Conservation (phyloP, 1,139 yeast genomes). For the Suhomyces coccinellae region DNA sequence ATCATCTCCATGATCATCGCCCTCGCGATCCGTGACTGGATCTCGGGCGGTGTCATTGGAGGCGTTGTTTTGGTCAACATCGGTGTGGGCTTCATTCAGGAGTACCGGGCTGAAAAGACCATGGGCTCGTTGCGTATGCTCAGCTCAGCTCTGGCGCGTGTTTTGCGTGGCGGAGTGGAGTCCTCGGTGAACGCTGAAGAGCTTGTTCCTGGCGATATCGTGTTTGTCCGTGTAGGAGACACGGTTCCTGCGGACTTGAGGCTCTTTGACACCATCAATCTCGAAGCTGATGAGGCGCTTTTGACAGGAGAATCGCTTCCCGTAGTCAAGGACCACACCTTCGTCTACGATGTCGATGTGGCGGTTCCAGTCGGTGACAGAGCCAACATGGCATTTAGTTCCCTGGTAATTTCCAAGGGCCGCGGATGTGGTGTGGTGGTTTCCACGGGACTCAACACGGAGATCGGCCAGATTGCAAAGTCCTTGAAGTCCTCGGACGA, state of each 20-base stretch:
- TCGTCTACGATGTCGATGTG: constrained; percentile 36
- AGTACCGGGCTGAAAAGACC: constrained; percentile 72
- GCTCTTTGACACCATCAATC: constrained; percentile 58
- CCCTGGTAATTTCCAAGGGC: constrained; percentile 74
- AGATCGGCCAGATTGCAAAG: constrained; percentile 74
- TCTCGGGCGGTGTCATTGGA: constrained; percentile 80
- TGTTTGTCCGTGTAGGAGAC: constrained; percentile 69
- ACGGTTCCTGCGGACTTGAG: constrained; percentile 79
- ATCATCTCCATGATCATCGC: constrained; percentile 75
- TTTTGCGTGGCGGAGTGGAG: constrained; percentile 63
- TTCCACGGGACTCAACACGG: constrained; percentile 69
- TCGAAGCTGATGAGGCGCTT: constrained; percentile 80
- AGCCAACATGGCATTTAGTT: constrained; percentile 69
- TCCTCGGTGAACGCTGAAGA: constrained; percentile 60
- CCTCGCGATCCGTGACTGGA: constrained; percentile 75
- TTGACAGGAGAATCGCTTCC: constrained; percentile 83
- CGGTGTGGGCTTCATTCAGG: constrained; percentile 69
- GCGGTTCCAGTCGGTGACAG: constrained; percentile 74
- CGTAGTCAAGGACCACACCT: constrained; percentile 54
- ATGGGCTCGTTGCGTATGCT: constrained; percentile 73
- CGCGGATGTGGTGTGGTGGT: constrained; percentile 70
- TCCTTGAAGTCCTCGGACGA: constrained; percentile 47
- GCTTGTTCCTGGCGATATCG: constrained; percentile 80
- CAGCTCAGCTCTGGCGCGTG: constrained; percentile 73
- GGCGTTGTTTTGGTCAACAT: constrained; percentile 69